Conservation (phyloP, 2,329 filamentous ascomycete species). For the Pseudocercospora eumusae region DNA sequence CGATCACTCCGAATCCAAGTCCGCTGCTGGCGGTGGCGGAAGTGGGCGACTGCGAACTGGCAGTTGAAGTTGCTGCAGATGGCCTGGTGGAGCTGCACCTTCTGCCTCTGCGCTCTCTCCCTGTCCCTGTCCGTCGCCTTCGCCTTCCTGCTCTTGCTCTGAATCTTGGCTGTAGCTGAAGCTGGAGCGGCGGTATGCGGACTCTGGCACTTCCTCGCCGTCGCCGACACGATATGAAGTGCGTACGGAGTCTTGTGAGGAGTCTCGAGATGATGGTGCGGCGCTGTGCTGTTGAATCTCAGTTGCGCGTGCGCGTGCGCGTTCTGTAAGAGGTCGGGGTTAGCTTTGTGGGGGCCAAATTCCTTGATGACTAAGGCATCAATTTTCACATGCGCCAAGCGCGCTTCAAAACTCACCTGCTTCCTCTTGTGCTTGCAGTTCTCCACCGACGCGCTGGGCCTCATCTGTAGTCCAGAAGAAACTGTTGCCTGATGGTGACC, state of each 20-base stretch:
- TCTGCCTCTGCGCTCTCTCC: neutral
- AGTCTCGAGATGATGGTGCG: neutral
- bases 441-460: slow-evolving; percentile 9
- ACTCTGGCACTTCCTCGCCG: slow-evolving; percentile 12
- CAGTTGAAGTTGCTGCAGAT: neutral
- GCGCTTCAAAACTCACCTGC: neutral
- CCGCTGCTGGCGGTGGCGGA: neutral
- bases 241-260: neutral
- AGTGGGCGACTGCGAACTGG: slow-evolving; percentile 1
- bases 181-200: neutral
- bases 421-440: neutral
- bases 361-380: neutral
- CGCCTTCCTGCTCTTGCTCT: neutral
- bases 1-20: neutral
- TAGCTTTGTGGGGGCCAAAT: neutral
- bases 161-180: neutral
- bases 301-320: neutral
- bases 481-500: slow-evolving; percentile 9
- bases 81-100: neutral
- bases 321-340: neutral
- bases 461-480: slow-evolving; percentile 7
- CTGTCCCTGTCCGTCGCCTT: neutral
- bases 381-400: neutral
- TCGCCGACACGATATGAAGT: slow-evolving; percentile 6
- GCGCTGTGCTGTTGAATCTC: neutral